Evolutionary conservation across 164 flowering plant genomes (phyloP), one percentile per base, ranked within the genome.

Genomic region (Warburgia ugandensis): DNA sequence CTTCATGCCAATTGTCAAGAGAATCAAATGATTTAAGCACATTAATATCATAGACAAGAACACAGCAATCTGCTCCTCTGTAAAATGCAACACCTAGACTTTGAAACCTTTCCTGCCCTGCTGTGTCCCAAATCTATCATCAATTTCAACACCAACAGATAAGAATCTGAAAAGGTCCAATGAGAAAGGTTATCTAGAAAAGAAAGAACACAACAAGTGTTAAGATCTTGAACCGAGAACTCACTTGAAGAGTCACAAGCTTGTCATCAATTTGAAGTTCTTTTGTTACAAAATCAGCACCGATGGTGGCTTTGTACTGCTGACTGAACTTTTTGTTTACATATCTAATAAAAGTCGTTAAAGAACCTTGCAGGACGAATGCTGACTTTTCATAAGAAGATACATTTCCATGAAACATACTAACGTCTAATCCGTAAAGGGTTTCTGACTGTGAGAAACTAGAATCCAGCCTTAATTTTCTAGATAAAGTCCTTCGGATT

Each of bases 21-120:
- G 80, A 68, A 56, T 81, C 95, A 67, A 87, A 91, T 6, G 96
- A 84, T 53, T 56, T 83, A 76, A 78, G 78, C 22, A 85, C 88
- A 63, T 91, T 91, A 36, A 91, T 92, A 64, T 91, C 98, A 62
- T 87, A 91, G n/a, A 81, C 98, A 52, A 91, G 76, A 51, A 87
- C 90, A 60, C 98, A 91, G 59, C 95, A 85, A 78, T 91, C 95
- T 25, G 96, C 98, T 31, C 98, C 98, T 66, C 96, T 67, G 50
- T 87, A 87, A 56, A 85, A 91, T 43, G 98, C 96, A 66, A 83
- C 98, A 19, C 98, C 98, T 31, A 87, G 96, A 71, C 95, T 87
- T 71, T 91, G 95, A 58, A 87, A 91, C 61, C 96, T 78, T 67
- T 91, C 96, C 62, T 91, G 98, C 25, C 98, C 98, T 40, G 98